Base-by-base conservation (phyloP, 768 basidiomycete species). In the Amanita jacksonii region DNA sequence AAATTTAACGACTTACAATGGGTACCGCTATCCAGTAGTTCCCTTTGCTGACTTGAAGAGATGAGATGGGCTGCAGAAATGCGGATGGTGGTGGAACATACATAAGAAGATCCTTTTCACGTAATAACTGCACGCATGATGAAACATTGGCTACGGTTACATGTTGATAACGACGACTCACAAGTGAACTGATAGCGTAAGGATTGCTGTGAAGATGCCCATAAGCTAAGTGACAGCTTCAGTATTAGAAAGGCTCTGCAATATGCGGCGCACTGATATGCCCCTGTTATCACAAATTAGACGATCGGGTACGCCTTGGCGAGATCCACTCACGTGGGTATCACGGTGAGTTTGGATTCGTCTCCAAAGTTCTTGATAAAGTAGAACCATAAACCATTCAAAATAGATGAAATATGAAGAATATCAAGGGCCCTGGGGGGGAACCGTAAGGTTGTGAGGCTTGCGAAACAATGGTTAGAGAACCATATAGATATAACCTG, bases 171-270 rank as follows among this genome's bases (percentile, higher is more conserved):
- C n/a, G 22, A 31, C 16, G 30, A 46, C 57, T 25, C 34, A 60
- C 57, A 53, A 56, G 37, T 62, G 60, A 23, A 59, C 60, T 36
- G 56, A 32, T 42, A 57, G 54, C 0, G 61, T 62, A 36, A 59
- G 51, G n/a, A 62, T 43, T 18, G 51, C 55, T 27, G 55, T 54
- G 31, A 54, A 50, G 25, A 54, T 42, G 36, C 54, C 47, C 2
- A 51, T 51, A 10, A 54, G 35, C 55, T 56, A 39, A 49, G 50
- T 5, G 50, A 19, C 18, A 51, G 32, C 9, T 39, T 52, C 51
- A 32, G 25, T 9, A 37, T 30, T n/a, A 13, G 31, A 8, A 28
- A 28, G 27, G 12, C 7, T 25, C 24, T n/a, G n/a, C 16, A 19
- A 45, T 10, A 38, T n/a, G 23, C 16, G 20, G 36, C 44, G 20